Base-by-base conservation (phyloP, 768 basidiomycete genomes). In the Pleurotus sapidus region DNA sequence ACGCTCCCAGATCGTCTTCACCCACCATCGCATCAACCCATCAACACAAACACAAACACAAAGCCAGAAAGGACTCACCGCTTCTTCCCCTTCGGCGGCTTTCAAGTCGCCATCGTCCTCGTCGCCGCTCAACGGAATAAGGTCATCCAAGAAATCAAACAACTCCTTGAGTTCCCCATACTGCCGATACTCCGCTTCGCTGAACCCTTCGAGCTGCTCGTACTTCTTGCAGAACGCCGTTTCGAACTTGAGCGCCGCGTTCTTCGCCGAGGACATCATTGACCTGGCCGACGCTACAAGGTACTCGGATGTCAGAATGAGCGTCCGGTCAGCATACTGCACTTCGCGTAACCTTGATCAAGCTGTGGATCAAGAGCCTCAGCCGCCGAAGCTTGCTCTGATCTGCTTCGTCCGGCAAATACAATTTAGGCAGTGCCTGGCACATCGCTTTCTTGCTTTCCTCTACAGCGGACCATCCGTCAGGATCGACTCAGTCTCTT, bases 181-280 rank as follows among this genome's bases (percentile, higher is more conserved):
- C 55, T 87, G 76, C 58, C 87, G 74, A 58, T 83, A 86, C 43
- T 91, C 88, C 39, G 82, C 87, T 64, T 91, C 88, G 58, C 78
- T 84, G 67, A 92, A 88, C 58, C 79, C 80, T 59, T 86, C 84
- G 11, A 94, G 73, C 62, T 88, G 84, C 55, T 82, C 78, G 60
- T 86, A 93, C 64, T 84, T 86, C 76, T 92, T 94, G 49, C 72
- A 69, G 43, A 97, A 74, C 3, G 74, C 59, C 0, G 77, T 67
- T 30, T 91, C 85, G 65, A 96, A 95, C 60, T 85, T 86, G 20
- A 70, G 73, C 49, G 96, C 76, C 0, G 92, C 86, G 59, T 88
- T 94, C 43, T 81, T 84, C 12, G 87, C 68, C 70, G 57, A 79
- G 64, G 47, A n/a, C 77, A 72, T 75, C 95, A 77, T 56, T 79